phyloP scores from a whole-genome alignment of 2,329 filamentous ascomycete species.

The Clonostachys byssicola region DNA sequence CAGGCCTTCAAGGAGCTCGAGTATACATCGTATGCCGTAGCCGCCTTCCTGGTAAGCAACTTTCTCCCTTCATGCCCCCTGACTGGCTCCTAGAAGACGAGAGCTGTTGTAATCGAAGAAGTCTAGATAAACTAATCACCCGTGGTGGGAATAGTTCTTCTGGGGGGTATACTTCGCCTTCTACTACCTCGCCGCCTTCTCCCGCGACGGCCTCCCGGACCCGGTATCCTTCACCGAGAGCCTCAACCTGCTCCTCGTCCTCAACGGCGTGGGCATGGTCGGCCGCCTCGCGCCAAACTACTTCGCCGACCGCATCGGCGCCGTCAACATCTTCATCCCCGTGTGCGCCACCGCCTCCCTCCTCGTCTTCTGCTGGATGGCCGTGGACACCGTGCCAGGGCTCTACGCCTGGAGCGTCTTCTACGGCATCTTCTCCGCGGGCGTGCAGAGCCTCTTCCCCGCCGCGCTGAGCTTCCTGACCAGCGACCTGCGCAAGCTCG shows the following conservation, averaged over 20 bases:
- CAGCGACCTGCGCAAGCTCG: constrained; percentile 43
- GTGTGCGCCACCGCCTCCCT: constrained; percentile 27
- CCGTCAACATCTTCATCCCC: constrained; percentile 55
- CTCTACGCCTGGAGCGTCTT: constrained; percentile 56
- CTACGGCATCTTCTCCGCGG: constrained; percentile 57
- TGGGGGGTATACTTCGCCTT: constrained; percentile 14
- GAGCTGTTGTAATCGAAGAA: too few relatives aligned
- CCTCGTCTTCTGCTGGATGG: constrained; percentile 52
- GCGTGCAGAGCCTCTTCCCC: constrained; percentile 37
- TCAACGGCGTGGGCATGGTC: constrained; percentile 57
- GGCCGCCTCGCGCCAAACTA: constrained; percentile 55
- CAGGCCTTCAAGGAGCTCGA: constrained; percentile 38
- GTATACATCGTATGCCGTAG: constrained; percentile 34
- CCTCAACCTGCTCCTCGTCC: constrained; percentile 55
- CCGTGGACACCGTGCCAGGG: constrained; percentile 36
- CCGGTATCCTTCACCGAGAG: constrained; percentile 37
- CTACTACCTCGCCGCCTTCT: constrained; percentile 37
- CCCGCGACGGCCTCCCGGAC: constrained; percentile 29
- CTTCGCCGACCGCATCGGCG: constrained; percentile 51
- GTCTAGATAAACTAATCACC: not conserved
- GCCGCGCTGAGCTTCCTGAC: constrained; percentile 46
- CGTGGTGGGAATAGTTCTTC: constrained; percentile 10
- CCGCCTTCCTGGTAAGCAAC: constrained; percentile 17
- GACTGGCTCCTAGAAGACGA: too few relatives aligned
- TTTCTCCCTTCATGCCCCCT: not conserved